phyloP scores from a whole-genome alignment of 805 yeast species.

The Cyberlindnera maritima region DNA sequence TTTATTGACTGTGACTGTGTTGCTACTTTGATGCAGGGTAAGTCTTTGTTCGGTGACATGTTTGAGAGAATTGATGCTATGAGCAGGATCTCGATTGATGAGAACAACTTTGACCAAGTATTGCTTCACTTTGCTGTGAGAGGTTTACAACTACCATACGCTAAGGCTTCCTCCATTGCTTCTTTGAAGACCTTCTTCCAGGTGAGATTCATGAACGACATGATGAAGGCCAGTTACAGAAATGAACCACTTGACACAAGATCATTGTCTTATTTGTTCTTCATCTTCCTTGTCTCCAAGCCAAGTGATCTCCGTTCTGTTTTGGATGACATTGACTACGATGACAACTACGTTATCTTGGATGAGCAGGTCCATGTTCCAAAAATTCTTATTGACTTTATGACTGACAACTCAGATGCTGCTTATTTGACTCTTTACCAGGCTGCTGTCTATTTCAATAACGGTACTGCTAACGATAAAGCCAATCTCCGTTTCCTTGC shows the following conservation, averaged over 20 bases:
- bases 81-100: constrained; percentile 38
- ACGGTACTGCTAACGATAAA: constrained; percentile 34
- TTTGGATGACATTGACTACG: constrained; percentile 35
- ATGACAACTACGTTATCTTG: constrained; percentile 31
- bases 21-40: constrained; percentile 30
- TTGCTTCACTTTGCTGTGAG: constrained; percentile 47
- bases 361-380: constrained; percentile 39
- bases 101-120: constrained; percentile 49
- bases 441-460: constrained; percentile 32
- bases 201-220: constrained; percentile 38
- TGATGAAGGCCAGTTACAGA: constrained; percentile 11
- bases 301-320: constrained; percentile 35
- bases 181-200: constrained; percentile 43
- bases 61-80: constrained; percentile 42
- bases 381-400: constrained; percentile 30
- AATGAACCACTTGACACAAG: constrained; percentile 6
- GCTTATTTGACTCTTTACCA: constrained; percentile 35
- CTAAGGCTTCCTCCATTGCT: constrained; percentile 46
- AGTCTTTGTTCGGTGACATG: constrained; percentile 36
- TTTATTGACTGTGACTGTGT: constrained; percentile 25
- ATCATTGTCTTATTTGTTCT: constrained; percentile 29
- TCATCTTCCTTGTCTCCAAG: constrained; percentile 34
- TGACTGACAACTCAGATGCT: constrained; percentile 28
- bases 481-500: constrained; percentile 33
- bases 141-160: constrained; percentile 58